Evolutionary conservation across 2,329 filamentous ascomycete genomes (phyloP).

Genomic region (Xylaria sp.): DNA sequence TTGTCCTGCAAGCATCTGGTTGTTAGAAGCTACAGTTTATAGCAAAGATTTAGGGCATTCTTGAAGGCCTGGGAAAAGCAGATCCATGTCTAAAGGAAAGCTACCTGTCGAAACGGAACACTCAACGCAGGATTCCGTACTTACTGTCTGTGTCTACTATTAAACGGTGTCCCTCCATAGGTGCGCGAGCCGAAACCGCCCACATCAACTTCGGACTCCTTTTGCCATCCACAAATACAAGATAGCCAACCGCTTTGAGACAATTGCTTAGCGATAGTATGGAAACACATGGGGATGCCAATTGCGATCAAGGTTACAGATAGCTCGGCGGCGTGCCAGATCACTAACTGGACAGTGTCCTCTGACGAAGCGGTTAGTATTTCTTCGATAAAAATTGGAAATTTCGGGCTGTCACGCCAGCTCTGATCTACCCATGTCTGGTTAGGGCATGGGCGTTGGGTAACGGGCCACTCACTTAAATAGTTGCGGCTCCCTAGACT

Average conservation of each 20-base stretch:
- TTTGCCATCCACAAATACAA: background rate
- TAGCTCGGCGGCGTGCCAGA: conserved; percentile 31
- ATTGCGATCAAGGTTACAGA: conserved; percentile 32
- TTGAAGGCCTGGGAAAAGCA: too few relatives aligned
- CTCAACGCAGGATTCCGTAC: too few relatives aligned
- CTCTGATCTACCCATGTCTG: background rate
- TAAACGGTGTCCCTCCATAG: conserved; percentile 5
- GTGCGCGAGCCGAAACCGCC: conserved; percentile 3
- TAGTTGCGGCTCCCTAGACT: conserved; percentile 14
- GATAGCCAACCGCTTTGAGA: background rate
- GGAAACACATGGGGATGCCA: conserved; percentile 31
- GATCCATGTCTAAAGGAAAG: too few relatives aligned
- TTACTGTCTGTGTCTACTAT: background rate
- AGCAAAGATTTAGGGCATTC: background rate
- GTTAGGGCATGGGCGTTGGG: background rate
- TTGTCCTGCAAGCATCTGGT: background rate
- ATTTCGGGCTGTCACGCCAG: background rate
- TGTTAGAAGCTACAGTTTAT: background rate
- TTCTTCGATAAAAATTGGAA: background rate
- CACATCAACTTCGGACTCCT: background rate
- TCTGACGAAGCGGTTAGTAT: background rate
- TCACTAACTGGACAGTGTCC: conserved; percentile 25
- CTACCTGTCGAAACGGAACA: too few relatives aligned
- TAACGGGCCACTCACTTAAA: conserved; percentile 8
- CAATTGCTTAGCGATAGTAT: conserved; percentile 11